Percentiles rank a stretch among this genome's conserved stretches.
phyloP scores from a whole-genome alignment of 2,329 filamentous ascomycete species.

The Alternaria longipes region DNA sequence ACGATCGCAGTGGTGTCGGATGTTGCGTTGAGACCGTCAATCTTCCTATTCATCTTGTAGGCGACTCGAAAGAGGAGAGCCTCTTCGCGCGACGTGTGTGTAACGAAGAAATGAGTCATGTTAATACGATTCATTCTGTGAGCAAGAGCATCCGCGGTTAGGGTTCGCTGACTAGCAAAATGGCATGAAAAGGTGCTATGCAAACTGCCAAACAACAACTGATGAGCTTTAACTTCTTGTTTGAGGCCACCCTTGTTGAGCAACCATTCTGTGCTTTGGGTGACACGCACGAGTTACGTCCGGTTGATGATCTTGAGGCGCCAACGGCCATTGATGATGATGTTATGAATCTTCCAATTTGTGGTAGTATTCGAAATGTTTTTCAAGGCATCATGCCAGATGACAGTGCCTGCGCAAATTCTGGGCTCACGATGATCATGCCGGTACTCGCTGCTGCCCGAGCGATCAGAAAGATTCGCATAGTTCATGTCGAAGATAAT shows the following conservation, averaged over 20 bases:
- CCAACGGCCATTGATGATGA: neutral
- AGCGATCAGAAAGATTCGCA: neutral
- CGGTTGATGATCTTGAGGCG: neutral
- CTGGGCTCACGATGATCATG: neutral
- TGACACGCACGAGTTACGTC: neutral
- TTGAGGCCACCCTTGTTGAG: neutral
- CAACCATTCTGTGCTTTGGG: neutral
- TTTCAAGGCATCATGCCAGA: neutral
- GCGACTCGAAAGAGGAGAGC: neutral
- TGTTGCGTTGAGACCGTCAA: neutral
- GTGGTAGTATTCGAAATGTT: neutral
- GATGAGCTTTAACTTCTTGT: neutral
- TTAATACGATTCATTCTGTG: neutral
- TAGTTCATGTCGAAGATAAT: neutral
- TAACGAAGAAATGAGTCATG: neutral
- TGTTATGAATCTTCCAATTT: neutral
- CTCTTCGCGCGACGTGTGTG: neutral
- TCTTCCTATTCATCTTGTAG: neutral
- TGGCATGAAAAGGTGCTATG: neutral
- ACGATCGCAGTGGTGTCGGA: neutral
- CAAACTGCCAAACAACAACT: neutral
- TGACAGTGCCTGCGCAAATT: neutral
- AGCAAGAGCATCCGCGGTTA: neutral
- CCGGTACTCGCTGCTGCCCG: neutral
- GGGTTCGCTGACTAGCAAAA: neutral